A percentile compares a stretch with the other conserved stretches of the same genome.
Evolutionary conservation across 306 rosid species (phyloP).

Genomic region (Lotus japonicus): DNA sequence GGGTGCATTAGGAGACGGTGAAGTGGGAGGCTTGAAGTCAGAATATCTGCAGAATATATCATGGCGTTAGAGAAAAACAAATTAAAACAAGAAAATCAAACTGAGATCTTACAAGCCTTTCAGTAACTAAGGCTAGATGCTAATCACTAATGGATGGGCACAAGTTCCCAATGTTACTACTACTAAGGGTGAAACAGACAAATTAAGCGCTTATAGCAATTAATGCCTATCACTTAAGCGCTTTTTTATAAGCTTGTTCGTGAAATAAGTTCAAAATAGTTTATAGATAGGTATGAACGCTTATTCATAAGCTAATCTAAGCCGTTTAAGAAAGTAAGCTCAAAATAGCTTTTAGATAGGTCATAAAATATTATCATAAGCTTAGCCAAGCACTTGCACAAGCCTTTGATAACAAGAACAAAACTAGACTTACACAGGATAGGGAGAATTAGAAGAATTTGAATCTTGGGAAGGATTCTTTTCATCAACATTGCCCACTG

Average conservation of each 20-base stretch:
- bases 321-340: no score
- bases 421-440: constrained; percentile 31
- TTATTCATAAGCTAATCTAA: no score
- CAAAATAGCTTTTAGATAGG: no score
- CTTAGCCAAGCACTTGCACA: no score
- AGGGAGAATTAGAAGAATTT: constrained; percentile 32
- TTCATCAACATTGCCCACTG: background rate
- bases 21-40: constrained; percentile 74
- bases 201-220: no score
- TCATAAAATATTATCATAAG: no score
- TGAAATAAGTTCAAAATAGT: no score
- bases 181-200: no score
- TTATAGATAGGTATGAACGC: no score
- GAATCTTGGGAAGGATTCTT: constrained; percentile 29
- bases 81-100: constrained; percentile 16
- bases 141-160: background rate
- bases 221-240: no score
- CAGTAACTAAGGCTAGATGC: background rate
- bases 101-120: background rate
- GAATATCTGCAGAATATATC: constrained; percentile 43
- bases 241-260: no score
- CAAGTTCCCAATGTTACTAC: no score
- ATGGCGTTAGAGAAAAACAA: background rate
- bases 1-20: constrained; percentile 72
- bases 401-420: background rate